Conservation (phyloP, 1,139 yeast genomes). For the Torulaspora pretoriensis region DNA sequence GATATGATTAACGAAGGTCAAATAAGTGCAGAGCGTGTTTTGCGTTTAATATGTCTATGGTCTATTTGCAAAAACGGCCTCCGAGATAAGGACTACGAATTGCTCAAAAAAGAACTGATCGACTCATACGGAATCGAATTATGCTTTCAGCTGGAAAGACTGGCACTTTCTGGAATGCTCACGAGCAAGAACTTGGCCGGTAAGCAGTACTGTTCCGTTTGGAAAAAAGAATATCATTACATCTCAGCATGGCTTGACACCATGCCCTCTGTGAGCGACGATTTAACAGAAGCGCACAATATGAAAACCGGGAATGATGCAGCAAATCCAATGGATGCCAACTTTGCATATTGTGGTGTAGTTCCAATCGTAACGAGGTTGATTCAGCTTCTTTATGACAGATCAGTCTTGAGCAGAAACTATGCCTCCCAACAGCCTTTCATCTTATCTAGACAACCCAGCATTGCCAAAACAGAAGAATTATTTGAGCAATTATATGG, state of each 20-base stretch:
- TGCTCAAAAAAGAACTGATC: slow-evolving; percentile 27
- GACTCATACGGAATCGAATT: slow-evolving; percentile 32
- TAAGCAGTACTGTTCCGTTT: slow-evolving; percentile 2
- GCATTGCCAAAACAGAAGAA: slow-evolving; percentile 22
- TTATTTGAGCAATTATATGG: slow-evolving; percentile 29
- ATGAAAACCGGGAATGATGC: slow-evolving; percentile 3
- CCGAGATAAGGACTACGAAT: slow-evolving; percentile 30
- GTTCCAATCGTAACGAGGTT: slow-evolving; percentile 33
- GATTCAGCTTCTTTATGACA: slow-evolving; percentile 31
- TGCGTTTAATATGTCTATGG: slow-evolving; percentile 27
- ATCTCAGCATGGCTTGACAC: slow-evolving; percentile 29
- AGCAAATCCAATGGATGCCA: slow-evolving; percentile 24
- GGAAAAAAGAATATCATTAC: slow-evolving; percentile 25
- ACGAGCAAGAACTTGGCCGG: slow-evolving; percentile 16
- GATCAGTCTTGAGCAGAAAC: slow-evolving; percentile 26
- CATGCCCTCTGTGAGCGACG: slow-evolving; percentile 21
- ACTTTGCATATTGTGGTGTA: slow-evolving; percentile 37
- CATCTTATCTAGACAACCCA: slow-evolving; percentile 30
- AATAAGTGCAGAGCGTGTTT: slow-evolving; percentile 15
- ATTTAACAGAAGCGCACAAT: slow-evolving; percentile 3
- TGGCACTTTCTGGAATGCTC: slow-evolving; percentile 24
- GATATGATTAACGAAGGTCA: slow-evolving; percentile 30
- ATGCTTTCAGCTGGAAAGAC: slow-evolving; percentile 26
- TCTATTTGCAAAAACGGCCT: slow-evolving; percentile 30
- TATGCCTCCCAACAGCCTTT: slow-evolving; percentile 34